Evolutionary conservation across 306 rosid genomes (phyloP).

Genomic region (Vigna angularis): DNA sequence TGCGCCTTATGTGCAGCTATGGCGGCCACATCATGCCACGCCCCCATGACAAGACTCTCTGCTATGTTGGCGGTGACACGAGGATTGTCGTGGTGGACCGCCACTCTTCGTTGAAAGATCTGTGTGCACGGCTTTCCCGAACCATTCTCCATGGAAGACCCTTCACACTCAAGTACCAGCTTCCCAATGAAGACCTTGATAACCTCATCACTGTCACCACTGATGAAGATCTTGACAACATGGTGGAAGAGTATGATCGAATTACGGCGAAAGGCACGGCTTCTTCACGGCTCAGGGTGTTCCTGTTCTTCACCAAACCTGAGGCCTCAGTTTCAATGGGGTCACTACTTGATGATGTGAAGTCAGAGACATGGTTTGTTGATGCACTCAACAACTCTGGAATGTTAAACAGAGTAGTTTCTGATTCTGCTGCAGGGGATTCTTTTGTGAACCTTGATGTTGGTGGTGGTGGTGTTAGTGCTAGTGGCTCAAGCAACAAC

Average conservation of each 20-base stretch:
- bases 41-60: conserved; percentile 88
- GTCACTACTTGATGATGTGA: conserved; percentile 74
- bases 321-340: conserved; percentile 87
- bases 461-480: conserved; percentile 60
- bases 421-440: conserved; percentile 71
- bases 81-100: conserved; percentile 85
- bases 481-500: conserved; percentile 69
- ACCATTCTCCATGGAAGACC: conserved; percentile 78
- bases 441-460: conserved; percentile 63
- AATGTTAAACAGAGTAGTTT: conserved; percentile 53
- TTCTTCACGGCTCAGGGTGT: conserved; percentile 74
- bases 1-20: conserved; percentile 95
- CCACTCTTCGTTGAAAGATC: conserved; percentile 64
- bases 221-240: conserved; percentile 91
- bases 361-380: conserved; percentile 94
- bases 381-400: conserved; percentile 86
- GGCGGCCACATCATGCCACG: conserved; percentile 99
- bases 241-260: conserved; percentile 92
- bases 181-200: conserved; percentile 85
- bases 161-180: conserved; percentile 86
- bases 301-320: conserved; percentile 75
- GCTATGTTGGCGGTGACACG: conserved; percentile 94
- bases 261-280: conserved; percentile 53
- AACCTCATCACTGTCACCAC: conserved; percentile 75
- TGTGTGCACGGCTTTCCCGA: conserved; percentile 68